phyloP scores from a whole-genome alignment of 2,329 filamentous ascomycete species.

The Beauveria australis region DNA sequence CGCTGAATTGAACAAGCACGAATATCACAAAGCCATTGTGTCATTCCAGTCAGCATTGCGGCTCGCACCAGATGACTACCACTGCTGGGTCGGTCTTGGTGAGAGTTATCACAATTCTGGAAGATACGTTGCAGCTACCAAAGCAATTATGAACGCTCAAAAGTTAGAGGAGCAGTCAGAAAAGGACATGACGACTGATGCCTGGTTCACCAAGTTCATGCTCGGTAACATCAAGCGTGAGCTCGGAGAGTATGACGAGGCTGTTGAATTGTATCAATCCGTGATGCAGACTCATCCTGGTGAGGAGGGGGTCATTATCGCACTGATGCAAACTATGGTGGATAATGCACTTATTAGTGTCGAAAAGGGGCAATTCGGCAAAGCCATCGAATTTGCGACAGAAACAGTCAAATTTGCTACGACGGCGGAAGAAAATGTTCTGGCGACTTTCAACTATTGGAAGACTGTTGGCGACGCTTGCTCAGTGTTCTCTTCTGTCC shows the following conservation, averaged over 20 bases:
- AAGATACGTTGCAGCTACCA: constrained; percentile 85
- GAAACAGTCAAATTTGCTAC: constrained; percentile 62
- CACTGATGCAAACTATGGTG: constrained; percentile 78
- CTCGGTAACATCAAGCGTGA: constrained; percentile 90
- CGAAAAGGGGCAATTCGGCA: constrained; percentile 79
- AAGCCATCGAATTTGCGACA: constrained; percentile 62
- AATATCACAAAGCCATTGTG: constrained; percentile 79
- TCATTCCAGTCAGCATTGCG: constrained; percentile 86
- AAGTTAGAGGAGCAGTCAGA: constrained; percentile 55
- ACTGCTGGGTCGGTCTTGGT: constrained; percentile 94
- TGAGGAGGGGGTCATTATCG: constrained; percentile 82
- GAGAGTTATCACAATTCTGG: constrained; percentile 96
- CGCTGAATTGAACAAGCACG: constrained; percentile 88
- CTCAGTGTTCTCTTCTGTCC: constrained; percentile 72
- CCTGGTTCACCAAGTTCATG: constrained; percentile 97
- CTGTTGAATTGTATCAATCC: constrained; percentile 65
- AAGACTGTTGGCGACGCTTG: constrained; percentile 86
- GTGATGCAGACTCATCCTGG: constrained; percentile 60
- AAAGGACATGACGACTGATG: constrained; percentile 52
- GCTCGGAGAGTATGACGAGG: constrained; percentile 79
- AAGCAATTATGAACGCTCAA: constrained; percentile 81
- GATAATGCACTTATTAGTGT: constrained; percentile 72
- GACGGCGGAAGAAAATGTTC: constrained; percentile 50
- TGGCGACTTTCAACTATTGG: constrained; percentile 87
- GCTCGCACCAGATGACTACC: constrained; percentile 77